phyloP scores from a whole-genome alignment of 805 yeast species.

The Komagataella mondaviorum region DNA sequence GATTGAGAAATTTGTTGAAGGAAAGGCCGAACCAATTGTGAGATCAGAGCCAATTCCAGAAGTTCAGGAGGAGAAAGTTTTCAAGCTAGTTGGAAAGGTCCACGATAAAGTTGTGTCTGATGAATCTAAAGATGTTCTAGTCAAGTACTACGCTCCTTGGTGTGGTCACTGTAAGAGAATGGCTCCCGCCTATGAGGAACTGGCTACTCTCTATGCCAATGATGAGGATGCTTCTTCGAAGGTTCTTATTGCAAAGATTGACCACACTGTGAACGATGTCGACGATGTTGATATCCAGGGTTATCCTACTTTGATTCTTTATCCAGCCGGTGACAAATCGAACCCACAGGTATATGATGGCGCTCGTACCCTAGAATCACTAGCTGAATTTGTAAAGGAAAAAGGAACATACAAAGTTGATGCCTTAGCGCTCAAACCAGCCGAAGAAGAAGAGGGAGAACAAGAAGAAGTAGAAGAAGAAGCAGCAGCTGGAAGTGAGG shows the following conservation, averaged over 20 bases:
- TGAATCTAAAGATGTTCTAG: conserved; percentile 54
- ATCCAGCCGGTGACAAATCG: conserved; percentile 73
- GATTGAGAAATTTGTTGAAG: conserved; percentile 49
- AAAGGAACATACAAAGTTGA: conserved; percentile 54
- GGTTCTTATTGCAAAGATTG: conserved; percentile 73
- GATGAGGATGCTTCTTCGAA: conserved; percentile 33
- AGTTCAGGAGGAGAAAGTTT: conserved; percentile 54
- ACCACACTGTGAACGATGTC: conserved; percentile 85
- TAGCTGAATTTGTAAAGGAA: conserved; percentile 59
- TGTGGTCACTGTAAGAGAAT: conserved; percentile 92
- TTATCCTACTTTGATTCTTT: conserved; percentile 84
- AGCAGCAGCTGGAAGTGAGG: conserved; percentile 16
- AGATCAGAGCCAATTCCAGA: conserved; percentile 85
- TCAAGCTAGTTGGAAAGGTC: conserved; percentile 71
- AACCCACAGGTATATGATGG: conserved; percentile 56
- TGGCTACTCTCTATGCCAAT: conserved; percentile 53
- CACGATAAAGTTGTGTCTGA: conserved; percentile 58
- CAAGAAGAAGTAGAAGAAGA: conserved; percentile 13
- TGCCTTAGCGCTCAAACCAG: conserved; percentile 16
- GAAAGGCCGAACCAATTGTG: conserved; percentile 55
- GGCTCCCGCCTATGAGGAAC: conserved; percentile 80
- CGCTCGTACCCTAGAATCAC: conserved; percentile 58
- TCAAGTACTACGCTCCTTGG: conserved; percentile 95
- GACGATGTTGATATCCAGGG: conserved; percentile 63
- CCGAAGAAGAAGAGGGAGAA: conserved; percentile 10